phyloP scores from a whole-genome alignment of 2,329 filamentous ascomycete genomes.

The Eutypella sp. region DNA sequence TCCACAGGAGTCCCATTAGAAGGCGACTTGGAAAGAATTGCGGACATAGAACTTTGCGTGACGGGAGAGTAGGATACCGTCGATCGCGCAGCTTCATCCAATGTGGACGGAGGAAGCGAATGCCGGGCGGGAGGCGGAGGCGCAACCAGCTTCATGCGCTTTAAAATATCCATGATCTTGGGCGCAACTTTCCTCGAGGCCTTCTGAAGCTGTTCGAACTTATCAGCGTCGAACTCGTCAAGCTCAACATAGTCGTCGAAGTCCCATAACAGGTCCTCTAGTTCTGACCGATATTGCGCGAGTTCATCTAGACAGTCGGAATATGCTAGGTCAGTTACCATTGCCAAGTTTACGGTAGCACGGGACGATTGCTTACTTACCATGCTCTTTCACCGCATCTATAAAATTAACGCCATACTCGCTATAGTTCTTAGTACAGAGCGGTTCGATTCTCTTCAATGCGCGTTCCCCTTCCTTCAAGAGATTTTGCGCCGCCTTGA shows the following conservation, averaged over 20 bases:
- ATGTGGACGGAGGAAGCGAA: constrained; percentile 9
- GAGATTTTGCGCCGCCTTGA: constrained; percentile 43
- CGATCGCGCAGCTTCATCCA: constrained; percentile 5
- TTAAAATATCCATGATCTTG: constrained; percentile 45
- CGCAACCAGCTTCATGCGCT: constrained; percentile 47
- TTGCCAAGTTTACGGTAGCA: not conserved
- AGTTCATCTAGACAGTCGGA: constrained; percentile 46
- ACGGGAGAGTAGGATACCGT: not conserved
- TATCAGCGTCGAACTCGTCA: constrained; percentile 45
- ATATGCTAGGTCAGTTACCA: not conserved
- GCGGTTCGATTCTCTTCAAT: constrained; percentile 45
- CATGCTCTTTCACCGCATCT: constrained; percentile 48
- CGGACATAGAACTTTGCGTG: not conserved
- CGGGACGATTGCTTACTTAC: constrained; percentile 30
- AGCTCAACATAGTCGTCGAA: constrained; percentile 51
- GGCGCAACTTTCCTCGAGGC: constrained; percentile 44
- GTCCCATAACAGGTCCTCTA: constrained; percentile 49
- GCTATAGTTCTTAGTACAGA: constrained; percentile 43
- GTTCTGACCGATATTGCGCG: constrained; percentile 39
- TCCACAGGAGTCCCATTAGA: constrained; percentile 18
- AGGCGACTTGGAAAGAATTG: constrained; percentile 1
- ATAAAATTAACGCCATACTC: constrained; percentile 47
- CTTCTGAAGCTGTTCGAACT: constrained; percentile 44
- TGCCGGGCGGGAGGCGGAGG: constrained; percentile 16
- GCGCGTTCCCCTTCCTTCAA: constrained; percentile 45